Conservation (phyloP, 176 grass and related monocot species). For the Puya raimondii region DNA sequence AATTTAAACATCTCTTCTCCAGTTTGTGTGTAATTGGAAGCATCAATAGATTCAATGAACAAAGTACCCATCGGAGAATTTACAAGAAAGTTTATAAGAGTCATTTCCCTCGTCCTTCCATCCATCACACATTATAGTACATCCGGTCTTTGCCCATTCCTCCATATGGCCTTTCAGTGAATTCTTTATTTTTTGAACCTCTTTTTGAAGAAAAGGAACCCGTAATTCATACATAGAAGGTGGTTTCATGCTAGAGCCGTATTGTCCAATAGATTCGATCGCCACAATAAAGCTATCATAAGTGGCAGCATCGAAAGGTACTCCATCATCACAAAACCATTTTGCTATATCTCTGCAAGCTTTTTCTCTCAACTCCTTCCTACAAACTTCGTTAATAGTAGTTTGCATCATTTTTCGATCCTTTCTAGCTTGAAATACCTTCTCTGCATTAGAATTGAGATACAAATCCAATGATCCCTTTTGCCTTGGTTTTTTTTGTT, state of each 20-base stretch:
- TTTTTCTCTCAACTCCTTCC: no score
- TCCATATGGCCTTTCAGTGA: no score
- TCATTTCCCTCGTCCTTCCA: not conserved
- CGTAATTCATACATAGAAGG: not conserved
- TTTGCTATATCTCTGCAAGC: not conserved
- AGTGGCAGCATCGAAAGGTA: constrained; percentile 15
- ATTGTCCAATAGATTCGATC: no score
- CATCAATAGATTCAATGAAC: constrained; percentile 13
- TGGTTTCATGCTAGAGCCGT: no score
- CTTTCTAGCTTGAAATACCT: no score
- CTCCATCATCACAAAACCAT: constrained; percentile 11
- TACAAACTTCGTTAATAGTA: no score
- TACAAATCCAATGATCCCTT: no score
- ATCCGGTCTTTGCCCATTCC: constrained; percentile 9
- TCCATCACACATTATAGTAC: constrained; percentile 19
- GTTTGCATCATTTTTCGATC: no score
- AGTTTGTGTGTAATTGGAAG: not conserved
- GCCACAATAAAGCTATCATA: not conserved
- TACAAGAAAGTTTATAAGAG: constrained; percentile 2
- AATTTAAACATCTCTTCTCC: constrained; percentile 9
- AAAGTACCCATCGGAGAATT: not conserved
- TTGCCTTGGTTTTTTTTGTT: no score
- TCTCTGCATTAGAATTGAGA: no score
- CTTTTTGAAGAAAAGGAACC: constrained; percentile 7
- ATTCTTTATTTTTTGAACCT: no score